phyloP scores from a whole-genome alignment of 768 basidiomycete genomes.

The Trametes gibbosa region DNA sequence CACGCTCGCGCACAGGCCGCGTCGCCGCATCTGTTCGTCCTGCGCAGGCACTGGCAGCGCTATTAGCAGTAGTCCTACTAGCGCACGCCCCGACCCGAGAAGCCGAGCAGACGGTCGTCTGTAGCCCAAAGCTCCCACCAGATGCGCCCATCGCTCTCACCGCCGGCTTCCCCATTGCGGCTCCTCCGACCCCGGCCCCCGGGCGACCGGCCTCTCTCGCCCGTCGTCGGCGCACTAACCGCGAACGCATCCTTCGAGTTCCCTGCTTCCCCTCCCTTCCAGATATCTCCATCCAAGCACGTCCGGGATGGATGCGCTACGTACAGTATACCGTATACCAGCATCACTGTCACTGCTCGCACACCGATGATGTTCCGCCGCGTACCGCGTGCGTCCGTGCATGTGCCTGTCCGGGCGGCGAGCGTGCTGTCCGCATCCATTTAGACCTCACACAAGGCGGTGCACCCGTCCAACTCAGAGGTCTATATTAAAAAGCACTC shows the following conservation, averaged over 20 bases:
- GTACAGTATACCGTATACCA: no score
- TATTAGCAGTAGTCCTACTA: no score
- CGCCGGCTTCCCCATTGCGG: conserved; percentile 19
- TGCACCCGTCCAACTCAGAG: conserved; percentile 2
- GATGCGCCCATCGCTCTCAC: background rate
- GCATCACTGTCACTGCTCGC: background rate
- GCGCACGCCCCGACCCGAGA: background rate
- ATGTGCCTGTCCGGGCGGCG: background rate
- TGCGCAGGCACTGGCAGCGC: background rate
- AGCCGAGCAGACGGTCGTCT: background rate
- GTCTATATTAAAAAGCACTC: background rate
- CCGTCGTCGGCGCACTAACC: conserved; percentile 2
- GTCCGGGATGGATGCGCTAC: no score
- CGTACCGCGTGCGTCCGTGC: background rate
- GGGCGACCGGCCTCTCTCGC: conserved; percentile 9
- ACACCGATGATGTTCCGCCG: background rate
- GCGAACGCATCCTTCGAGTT: background rate
- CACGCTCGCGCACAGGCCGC: background rate
- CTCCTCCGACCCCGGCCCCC: background rate
- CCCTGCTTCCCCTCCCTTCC: conserved; percentile 5
- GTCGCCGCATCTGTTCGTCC: no score
- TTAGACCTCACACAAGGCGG: conserved; percentile 12
- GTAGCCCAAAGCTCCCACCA: no score
- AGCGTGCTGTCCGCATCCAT: background rate
- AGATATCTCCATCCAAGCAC: no score